phyloP scores from a whole-genome alignment of 1,284 basidiomycete genomes.

The Cryptococcus hybrid region DNA sequence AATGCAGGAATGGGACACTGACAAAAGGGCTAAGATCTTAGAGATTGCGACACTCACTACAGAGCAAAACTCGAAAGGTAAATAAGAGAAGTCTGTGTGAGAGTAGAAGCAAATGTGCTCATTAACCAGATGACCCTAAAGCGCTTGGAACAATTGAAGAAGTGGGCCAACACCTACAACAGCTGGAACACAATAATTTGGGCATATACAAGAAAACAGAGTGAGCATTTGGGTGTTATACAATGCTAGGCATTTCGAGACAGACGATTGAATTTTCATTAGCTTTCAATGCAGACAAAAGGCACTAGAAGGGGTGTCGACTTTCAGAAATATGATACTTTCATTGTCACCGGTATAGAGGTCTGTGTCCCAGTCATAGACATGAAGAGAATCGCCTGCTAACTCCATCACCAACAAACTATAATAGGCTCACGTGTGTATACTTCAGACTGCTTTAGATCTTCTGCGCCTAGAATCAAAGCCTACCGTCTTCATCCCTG shows the following conservation, averaged over 20 bases:
- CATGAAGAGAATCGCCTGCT: not conserved
- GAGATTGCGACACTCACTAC: slow-evolving; percentile 64
- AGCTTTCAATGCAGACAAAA: slow-evolving; percentile 79
- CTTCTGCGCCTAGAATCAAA: slow-evolving; percentile 51
- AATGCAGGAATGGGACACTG: not conserved
- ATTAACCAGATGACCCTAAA: slow-evolving; percentile 7
- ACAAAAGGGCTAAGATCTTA: slow-evolving; percentile 1
- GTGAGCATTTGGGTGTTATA: not conserved
- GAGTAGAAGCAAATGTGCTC: not conserved
- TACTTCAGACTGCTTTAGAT: slow-evolving; percentile 75
- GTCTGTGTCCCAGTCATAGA: slow-evolving; percentile 12
- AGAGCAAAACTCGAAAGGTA: slow-evolving; percentile 79
- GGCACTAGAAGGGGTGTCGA: slow-evolving; percentile 57
- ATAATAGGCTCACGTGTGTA: slow-evolving; percentile 73
- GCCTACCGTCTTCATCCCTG: slow-evolving; percentile 56
- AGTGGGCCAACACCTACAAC: not conserved
- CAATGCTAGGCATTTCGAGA: not conserved
- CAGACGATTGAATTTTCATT: slow-evolving; percentile 32
- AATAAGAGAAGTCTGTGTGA: not conserved
- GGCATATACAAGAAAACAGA: slow-evolving; percentile 51
- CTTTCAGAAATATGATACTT: slow-evolving; percentile 58
- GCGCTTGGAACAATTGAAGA: not conserved
- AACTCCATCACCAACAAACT: not conserved
- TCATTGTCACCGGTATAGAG: slow-evolving; percentile 83
- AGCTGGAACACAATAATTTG: slow-evolving; percentile 1